Evolutionary conservation across 2,329 filamentous ascomycete species (phyloP), one percentile per base, ranked within the genome.

Genomic region (Lachnellula subtilissima): DNA sequence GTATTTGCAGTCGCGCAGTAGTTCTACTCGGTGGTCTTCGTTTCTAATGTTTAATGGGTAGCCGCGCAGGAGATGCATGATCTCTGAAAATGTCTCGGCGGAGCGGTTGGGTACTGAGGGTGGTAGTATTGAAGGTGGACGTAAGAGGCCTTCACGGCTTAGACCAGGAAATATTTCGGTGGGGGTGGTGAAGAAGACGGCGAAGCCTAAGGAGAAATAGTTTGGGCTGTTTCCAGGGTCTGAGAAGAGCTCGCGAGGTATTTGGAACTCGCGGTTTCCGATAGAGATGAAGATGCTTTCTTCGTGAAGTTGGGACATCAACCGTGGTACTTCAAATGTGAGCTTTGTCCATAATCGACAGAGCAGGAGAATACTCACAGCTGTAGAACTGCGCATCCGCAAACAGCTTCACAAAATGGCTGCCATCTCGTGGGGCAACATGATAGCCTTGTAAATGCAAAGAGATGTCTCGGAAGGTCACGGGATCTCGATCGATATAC

Each of bases 371-470:
- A 45, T 25, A 72, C 84, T 69, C 76, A 91, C 88, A 75, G 67
- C 84, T 91, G 73, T 97, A 97, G 74, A 97, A 97, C 69, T 97
- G 93, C 1, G 93, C 91, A 72, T 97, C 93, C 19, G 92, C 91
- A 72, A 96, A 97, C 32, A 97, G 77, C 56, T 89, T 91, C 65
- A 97, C 92, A 72, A 93, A 97, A 72, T 97, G 90, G 53, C 85
- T 83, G 50, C 88, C 89, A 73, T 96, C 88, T 60, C 83, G 82
- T 2, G 93, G 92, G 54, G 81, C 79, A 58, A 97, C 82, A 74
- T 96, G 88, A 71, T 97, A 97, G 47, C 93, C 90, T 75, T 96
- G 92, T 22, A 97, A 78, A 76, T 97, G 92, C 54, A 92, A 79
- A 39, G 88, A 88, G 61, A 97, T 97, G 69, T 97, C 91, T 66